Evolutionary conservation across 2,329 filamentous ascomycete species (phyloP).

Genomic region (Cercospora brassicicola): DNA sequence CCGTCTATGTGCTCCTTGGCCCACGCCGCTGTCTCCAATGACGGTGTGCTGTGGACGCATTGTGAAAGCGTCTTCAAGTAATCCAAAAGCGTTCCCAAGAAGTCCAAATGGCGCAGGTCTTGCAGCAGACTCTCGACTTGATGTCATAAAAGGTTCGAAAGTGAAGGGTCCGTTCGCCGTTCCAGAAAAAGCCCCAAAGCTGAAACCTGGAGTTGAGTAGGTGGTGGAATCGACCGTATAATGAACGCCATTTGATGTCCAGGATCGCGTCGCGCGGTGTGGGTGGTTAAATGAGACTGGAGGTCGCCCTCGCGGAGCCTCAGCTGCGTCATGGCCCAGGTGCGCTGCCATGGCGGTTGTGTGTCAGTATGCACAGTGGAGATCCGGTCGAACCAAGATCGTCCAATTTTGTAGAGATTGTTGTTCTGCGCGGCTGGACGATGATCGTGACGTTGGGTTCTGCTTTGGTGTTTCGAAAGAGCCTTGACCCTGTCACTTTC

Average conservation of each 20-base stretch:
- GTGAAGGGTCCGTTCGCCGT: conserved; percentile 20
- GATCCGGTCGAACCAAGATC: conserved; percentile 12
- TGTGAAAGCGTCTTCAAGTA: conserved; percentile 29
- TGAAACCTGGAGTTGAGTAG: conserved; percentile 31
- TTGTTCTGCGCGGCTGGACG: not conserved
- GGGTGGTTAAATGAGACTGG: conserved; percentile 21
- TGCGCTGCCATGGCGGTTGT: conserved; percentile 15
- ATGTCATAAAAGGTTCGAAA: conserved; percentile 20
- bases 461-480: not conserved
- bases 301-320: conserved; percentile 11
- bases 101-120: conserved; percentile 22
- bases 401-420: conserved; percentile 1
- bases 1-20: conserved; percentile 11
- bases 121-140: conserved; percentile 4
- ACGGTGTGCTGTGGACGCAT: conserved; percentile 23
- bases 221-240: conserved; percentile 34
- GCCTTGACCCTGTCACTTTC: conserved; percentile 5
- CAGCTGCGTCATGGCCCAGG: conserved; percentile 18
- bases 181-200: conserved; percentile 31
- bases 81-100: conserved; percentile 31
- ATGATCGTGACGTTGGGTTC: conserved; percentile 13
- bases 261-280: conserved; percentile 26
- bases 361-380: not conserved
- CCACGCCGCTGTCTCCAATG: conserved; percentile 11
- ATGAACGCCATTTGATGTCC: conserved; percentile 33